These are phyloP conservation scores for Oidiodendron maius DNA, from an alignment of 495 filamentous ascomycete species.

Conservation along the genomic window DNA sequence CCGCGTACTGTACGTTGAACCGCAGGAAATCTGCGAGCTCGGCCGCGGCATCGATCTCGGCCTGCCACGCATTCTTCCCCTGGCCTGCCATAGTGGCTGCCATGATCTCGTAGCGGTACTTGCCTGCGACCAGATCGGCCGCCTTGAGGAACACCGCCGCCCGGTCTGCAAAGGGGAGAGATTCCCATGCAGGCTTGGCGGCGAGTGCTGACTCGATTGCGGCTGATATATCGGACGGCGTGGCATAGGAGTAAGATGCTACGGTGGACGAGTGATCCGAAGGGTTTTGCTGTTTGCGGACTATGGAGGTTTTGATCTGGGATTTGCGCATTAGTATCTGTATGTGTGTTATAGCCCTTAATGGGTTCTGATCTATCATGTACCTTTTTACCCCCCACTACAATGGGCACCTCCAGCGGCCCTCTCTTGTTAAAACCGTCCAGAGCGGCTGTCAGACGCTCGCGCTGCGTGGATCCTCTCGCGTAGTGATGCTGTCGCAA, in stretches of 20 bases:
- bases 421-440: conserved; percentile 50
- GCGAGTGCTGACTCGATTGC: conserved; percentile 78
- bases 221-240: conserved; percentile 58
- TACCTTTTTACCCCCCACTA: conserved; percentile 75
- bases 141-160: conserved; percentile 94
- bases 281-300: conserved; percentile 63
- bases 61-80: conserved; percentile 95
- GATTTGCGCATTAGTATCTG: too few species aligned
- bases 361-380: too few species aligned
- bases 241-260: conserved; percentile 74
- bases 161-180: conserved; percentile 76
- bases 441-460: conserved; percentile 64
- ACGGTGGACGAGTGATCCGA: conserved; percentile 64
- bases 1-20: conserved; percentile 84
- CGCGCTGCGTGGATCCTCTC: conserved; percentile 72
- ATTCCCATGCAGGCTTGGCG: conserved; percentile 77
- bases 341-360: too few species aligned
- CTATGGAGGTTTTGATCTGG: conserved; percentile 36
- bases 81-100: conserved; percentile 90
- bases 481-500: conserved; percentile 76
- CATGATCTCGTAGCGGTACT: conserved; percentile 92
- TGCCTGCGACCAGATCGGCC: conserved; percentile 78
- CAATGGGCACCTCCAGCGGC: conserved; percentile 67
- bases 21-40: conserved; percentile 88
- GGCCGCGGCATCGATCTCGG: conserved; percentile 91